These are phyloP conservation scores for Cercospora nicotianae DNA, from an alignment of 2,329 filamentous ascomycete species.

Conservation along the genomic window DNA sequence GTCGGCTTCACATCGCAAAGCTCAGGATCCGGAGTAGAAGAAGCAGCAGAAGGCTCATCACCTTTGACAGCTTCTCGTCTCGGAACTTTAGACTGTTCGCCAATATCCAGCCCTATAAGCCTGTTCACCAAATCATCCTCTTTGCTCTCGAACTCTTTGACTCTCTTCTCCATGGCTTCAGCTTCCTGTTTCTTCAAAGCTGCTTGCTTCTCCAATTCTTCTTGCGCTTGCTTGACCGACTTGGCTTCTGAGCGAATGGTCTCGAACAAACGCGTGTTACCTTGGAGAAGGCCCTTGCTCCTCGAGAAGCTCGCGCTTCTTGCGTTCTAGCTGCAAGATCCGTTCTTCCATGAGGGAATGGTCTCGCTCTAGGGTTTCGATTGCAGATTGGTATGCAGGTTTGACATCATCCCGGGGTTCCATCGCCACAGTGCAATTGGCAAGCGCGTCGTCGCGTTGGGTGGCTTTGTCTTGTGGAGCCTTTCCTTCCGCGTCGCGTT, in stretches of 20 bases:
- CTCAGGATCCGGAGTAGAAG: not conserved
- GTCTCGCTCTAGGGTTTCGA: not conserved
- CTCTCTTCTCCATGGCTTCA: not conserved
- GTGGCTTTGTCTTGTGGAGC: not conserved
- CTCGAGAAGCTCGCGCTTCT: not conserved
- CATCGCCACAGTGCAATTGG: not conserved
- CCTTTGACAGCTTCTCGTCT: not conserved
- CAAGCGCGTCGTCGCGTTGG: not conserved
- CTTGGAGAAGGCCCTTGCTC: not conserved
- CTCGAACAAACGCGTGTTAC: not conserved
- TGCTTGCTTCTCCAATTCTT: not conserved
- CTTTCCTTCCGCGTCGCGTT: not conserved
- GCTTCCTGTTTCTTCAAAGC: not conserved
- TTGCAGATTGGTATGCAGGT: not conserved
- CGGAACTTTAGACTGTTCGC: not conserved
- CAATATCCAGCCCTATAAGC: not conserved
- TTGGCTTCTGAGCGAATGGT: not conserved
- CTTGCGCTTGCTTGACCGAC: not conserved
- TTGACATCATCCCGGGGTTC: not conserved
- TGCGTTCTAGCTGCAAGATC: not conserved
- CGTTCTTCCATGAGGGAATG: not conserved
- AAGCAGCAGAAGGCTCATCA: not conserved
- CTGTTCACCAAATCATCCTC: not conserved
- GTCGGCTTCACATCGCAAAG: not conserved
- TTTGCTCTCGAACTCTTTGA: not conserved